A percentile compares a stretch with the other conserved stretches of the same genome.
Evolutionary conservation across 176 grass and related monocot species (phyloP).

Genomic region (Cenchrus purpureus): DNA sequence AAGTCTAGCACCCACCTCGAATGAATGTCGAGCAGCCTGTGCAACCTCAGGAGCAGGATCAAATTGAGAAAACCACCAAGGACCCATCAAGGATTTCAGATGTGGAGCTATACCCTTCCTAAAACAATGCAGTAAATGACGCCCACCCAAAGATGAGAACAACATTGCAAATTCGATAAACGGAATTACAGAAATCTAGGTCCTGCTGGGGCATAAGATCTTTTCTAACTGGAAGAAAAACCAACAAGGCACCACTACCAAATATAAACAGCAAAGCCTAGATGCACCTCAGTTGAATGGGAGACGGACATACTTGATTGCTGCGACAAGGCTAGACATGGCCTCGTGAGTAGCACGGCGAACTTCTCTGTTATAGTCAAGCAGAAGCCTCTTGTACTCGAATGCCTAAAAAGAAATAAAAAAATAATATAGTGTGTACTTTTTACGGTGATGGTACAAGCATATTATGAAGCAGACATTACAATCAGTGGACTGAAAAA

Average conservation of each 20-base stretch:
- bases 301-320: conserved; percentile 65
- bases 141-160: conserved; percentile 7
- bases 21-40: conserved; percentile 81
- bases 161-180: conserved; percentile 1
- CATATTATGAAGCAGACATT: neutral
- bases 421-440: conserved; percentile 11
- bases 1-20: conserved; percentile 68
- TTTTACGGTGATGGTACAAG: neutral
- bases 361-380: conserved; percentile 96
- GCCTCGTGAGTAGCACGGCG: conserved; percentile 84
- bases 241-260: neutral
- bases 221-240: neutral
- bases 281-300: conserved; percentile 16
- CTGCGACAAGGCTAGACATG: conserved; percentile 76
- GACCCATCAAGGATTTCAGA: conserved; percentile 92
- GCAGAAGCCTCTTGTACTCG: conserved; percentile 87
- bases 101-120: conserved; percentile 94
- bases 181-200: conserved; percentile 19
- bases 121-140: conserved; percentile 33
- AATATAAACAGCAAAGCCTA: conserved; percentile 28
- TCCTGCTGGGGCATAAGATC: neutral
- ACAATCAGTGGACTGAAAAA: neutral
- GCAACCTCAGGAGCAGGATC: conserved; percentile 91
- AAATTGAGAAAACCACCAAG: conserved; percentile 99
- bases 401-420: conserved; percentile 63